Base-by-base conservation (phyloP, 2,329 filamentous ascomycete genomes). In the Fusarium luffae region DNA sequence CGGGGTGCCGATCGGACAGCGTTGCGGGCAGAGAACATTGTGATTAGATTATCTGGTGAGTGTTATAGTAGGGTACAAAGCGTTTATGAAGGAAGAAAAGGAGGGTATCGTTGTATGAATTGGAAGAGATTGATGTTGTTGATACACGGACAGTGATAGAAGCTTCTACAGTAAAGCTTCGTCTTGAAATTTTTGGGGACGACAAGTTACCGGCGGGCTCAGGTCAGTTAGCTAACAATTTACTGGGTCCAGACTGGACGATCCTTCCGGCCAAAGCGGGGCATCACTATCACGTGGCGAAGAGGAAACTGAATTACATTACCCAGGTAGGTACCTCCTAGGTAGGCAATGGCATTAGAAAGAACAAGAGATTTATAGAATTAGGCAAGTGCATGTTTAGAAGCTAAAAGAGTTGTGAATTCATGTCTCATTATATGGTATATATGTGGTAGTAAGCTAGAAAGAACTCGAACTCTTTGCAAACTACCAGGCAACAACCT, bases 21-120 rank as follows among this genome's bases (percentile, higher is more conserved):
- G 65, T 85, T 82, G 79, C 91, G 86, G 72, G 93, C 83, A 71
- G 91, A 90, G 77, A 93, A 83, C 92, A 94, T 94, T 71, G 76
- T 87, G 80, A 57, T 60, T 59, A 55, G 14, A 69, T 59, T 60
- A 64, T 34, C 13, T 18, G 23, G 18, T 23, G 7, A 8, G 19
- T 27, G 13, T 27, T 52, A 25, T 32, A 34, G n/a, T 34, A 40
- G 9, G 11, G 28, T 9, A 14, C 14, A 34, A 16, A 11, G 11
- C 18, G 59, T 55, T 44, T 61, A 28, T 50, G 56, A 11, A 27
- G 27, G 18, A 27, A 54, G 25, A 21, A 50, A 40, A 8, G 11
- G 27, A 37, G 25, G 34, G 27, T 37, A 16, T 50, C 9, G 13
- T 49, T 54, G 55, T 69, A 54, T 54, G 54, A 49, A 62, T 66